Base-by-base conservation (phyloP, 1,139 yeast species). In the Suhomyces choctaworum region DNA sequence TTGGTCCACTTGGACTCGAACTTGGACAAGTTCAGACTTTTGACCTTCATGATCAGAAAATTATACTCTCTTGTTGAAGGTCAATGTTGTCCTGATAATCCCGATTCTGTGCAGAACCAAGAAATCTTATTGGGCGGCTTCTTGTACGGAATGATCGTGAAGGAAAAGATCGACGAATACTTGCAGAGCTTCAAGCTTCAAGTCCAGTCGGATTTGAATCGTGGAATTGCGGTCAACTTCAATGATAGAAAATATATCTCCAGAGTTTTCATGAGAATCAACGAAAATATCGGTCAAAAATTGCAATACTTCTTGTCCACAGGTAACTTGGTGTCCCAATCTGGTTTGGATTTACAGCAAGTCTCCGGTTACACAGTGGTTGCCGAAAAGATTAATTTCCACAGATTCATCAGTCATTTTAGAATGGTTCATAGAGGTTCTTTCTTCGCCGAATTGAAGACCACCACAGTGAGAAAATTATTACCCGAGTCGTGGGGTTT, bases 361-460 rank as follows among this genome's bases (percentile, higher is more conserved):
- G 96, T 90, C 34, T 84, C 96, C 36, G 99, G 99, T 56, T 92
- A 88, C 61, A 92, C 98, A 1, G 98, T 92, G 49, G 97, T 94
- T 43, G 98, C 98, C 2, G 99, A 92, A 66, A 92, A 94, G 64
- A 92, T 92, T 62, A 92, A 92, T 63, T 92, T 89, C 73, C 86
- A 94, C 64, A 85, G 99, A 60, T 92, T 92, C 68, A 82, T 92
- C 47, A 80, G 97, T 14, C 99, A 92, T 72, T 92, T 92, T 76
- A 74, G 99, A 68, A 92, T 92, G 98, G 98, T 92, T 33, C 99
- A 92, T 66, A 84, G 99, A 79, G 99, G 99, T 64, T 88, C 97
- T 47, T 92, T 92, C 82, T 92, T 92, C 62, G 97, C 99, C 28
- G 96, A 92, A 64, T 77, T 92, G 65, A 92, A 94, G 61, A 92